Percentiles rank a stretch among this genome's conserved stretches.
phyloP scores from a whole-genome alignment of 2,329 filamentous ascomycete species.

The Ophiostoma angusticollis region DNA sequence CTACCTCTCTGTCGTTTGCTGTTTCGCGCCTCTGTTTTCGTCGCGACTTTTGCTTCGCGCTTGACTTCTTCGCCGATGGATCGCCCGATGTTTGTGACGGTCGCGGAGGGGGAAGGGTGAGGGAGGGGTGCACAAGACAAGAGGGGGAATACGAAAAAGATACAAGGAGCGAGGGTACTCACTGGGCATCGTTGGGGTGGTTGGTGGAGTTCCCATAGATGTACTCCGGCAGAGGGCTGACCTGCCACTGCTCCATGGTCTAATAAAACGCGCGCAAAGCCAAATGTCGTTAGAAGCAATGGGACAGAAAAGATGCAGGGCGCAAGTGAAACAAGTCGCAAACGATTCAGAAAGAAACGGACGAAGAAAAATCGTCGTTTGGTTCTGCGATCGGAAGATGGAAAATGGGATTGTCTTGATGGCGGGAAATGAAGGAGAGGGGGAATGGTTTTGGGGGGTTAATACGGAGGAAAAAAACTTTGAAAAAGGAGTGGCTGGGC shows the following conservation, averaged over 20 bases:
- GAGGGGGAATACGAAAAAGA: constrained; percentile 16
- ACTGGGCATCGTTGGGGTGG: constrained; percentile 45
- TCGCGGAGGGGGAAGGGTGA: not conserved
- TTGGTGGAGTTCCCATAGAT: constrained; percentile 42
- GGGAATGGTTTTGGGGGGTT: not conserved
- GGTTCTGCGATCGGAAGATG: no score
- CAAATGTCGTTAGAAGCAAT: not conserved
- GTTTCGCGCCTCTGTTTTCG: not conserved
- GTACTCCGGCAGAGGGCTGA: constrained; percentile 47
- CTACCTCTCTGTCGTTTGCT: not conserved
- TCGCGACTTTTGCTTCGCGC: not conserved
- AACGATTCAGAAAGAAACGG: not conserved
- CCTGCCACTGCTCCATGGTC: constrained; percentile 51
- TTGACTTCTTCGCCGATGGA: not conserved
- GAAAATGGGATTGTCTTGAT: no score
- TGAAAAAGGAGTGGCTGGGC: no score
- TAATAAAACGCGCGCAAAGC: constrained; percentile 16
- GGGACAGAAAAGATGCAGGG: not conserved
- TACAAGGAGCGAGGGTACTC: constrained; percentile 30
- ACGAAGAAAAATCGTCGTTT: not conserved
- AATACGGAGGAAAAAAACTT: not conserved
- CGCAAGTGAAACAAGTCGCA: not conserved
- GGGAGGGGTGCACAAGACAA: constrained; percentile 4
- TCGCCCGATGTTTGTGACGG: not conserved
- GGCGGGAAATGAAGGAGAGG: no score